Evolutionary conservation across 163 green algal species (phyloP).

Genomic region (Scenedesmus sp.): DNA sequence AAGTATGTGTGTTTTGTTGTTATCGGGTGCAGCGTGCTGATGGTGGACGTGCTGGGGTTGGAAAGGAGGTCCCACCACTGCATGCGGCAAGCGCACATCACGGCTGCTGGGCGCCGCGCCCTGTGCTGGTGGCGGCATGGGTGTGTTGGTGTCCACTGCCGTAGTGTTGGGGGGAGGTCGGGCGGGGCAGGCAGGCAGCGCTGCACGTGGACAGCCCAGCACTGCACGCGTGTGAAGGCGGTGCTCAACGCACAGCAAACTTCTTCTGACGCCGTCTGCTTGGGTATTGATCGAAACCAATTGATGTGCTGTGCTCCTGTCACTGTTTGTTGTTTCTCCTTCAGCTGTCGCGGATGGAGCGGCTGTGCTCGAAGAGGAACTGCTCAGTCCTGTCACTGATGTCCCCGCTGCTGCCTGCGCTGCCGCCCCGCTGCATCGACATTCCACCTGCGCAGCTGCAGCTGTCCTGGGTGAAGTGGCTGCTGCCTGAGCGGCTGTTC

Average conservation of each 20-base stretch:
- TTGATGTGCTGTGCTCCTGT: no score
- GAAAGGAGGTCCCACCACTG: conserved; percentile 57
- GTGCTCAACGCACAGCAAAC: no score
- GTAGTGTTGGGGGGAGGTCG: no score
- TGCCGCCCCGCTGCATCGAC: not conserved
- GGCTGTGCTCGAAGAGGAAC: not conserved
- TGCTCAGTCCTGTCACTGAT: not conserved
- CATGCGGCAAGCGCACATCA: not conserved
- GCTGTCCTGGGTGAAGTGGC: conserved; percentile 31
- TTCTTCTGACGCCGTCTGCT: no score
- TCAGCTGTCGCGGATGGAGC: conserved; percentile 17
- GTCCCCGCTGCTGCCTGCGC: not conserved
- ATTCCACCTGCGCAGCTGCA: not conserved
- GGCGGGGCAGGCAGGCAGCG: no score
- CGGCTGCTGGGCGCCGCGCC: no score
- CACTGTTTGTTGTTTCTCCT: not conserved
- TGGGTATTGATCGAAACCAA: no score
- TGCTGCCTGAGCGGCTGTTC: conserved; percentile 33
- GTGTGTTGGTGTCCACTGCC: no score
- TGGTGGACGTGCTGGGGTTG: conserved; percentile 72
- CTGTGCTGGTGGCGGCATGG: no score
- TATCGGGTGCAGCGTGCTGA: conserved; percentile 65
- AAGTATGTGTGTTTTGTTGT: not conserved
- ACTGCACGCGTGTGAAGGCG: no score
- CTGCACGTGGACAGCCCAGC: not conserved